Evolutionary conservation across 75 land plant species (phyloP), one percentile per base, ranked within the genome.

Genomic region (Selaginella tamariscina): DNA sequence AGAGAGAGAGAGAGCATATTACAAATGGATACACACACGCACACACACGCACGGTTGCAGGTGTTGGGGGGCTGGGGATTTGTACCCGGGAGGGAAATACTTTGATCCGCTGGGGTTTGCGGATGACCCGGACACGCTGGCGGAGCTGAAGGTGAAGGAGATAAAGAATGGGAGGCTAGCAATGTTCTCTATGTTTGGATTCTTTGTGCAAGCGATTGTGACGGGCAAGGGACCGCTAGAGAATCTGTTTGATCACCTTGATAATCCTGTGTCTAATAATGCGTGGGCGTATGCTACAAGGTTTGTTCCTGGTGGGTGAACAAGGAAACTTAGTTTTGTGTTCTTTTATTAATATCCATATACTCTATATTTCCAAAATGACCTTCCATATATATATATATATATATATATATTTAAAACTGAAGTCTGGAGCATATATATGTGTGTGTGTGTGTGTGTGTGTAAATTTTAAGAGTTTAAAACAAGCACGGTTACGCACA

Each of bases 171-270:
- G 62, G 8, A 21, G 62, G 27, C 62, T 59, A 5, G 62, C 62
- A 9, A 59, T 59, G 62, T 59, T 59, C 62, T 59, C 62, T 21
- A 59, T 59, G 62, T 59, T 59, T n/a, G 62, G 62, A 9, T 59
- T 59, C 62, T 59, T 59, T n/a, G 62, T 59, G 9, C 62, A 59
- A 27, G 62, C 62, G 8, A 59, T 59, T 59, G 62, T 59, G 18
- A 59, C 62, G 9, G 62, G 62, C 23, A 59, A 59, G 62, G 62
- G 62, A 1, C 94, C 89, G 2, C 74, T 89, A 2, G 86, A 89
- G 82, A 89, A 89, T 71, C 76, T 89, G 67, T 65, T 86, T 70
- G 94, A 89, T 63, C 94, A 89, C 72, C 83, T 86, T 54, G 89
- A 75, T 55, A 79, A 82, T 83, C 94, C 94, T 27, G 86, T 86